A percentile compares a stretch with the other conserved stretches of the same genome.
Evolutionary conservation across 352 stramenopile genomes (phyloP).

Genomic region (Phytophthora foliorum): DNA sequence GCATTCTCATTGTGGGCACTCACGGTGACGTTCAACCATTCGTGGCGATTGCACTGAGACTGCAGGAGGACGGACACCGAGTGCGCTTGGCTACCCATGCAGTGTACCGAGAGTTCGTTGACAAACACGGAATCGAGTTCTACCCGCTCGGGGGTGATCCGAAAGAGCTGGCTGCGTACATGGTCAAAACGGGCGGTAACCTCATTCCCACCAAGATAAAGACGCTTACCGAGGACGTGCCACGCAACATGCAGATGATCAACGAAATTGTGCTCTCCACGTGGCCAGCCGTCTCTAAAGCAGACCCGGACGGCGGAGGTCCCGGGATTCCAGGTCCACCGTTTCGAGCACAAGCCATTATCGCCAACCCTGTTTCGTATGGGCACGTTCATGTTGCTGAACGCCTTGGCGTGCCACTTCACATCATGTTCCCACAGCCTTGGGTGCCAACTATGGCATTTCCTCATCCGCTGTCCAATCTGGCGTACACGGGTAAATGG

Average conservation of each 20-base stretch:
- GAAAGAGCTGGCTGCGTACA: slow-evolving; percentile 87
- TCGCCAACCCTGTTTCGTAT: slow-evolving; percentile 93
- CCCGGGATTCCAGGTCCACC: slow-evolving; percentile 44
- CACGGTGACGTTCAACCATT: slow-evolving; percentile 78
- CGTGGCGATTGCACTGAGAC: slow-evolving; percentile 70
- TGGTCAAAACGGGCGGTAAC: slow-evolving; percentile 88
- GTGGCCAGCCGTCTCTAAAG: slow-evolving; percentile 85
- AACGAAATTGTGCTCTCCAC: slow-evolving; percentile 87
- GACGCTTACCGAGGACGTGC: slow-evolving; percentile 68
- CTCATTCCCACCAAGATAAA: slow-evolving; percentile 75
- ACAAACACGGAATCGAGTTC: slow-evolving; percentile 69
- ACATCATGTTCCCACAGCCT: slow-evolving; percentile 95
- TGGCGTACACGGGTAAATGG: slow-evolving; percentile 72
- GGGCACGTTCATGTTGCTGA: slow-evolving; percentile 94
- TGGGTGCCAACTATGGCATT: slow-evolving; percentile 89
- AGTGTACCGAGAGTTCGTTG: slow-evolving; percentile 82
- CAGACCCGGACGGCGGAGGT: slow-evolving; percentile 73
- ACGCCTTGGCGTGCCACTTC: slow-evolving; percentile 92
- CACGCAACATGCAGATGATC: slow-evolving; percentile 91
- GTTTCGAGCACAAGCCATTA: slow-evolving; percentile 93
- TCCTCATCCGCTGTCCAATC: slow-evolving; percentile 88
- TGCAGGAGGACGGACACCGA: slow-evolving; percentile 85
- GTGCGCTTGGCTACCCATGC: slow-evolving; percentile 92
- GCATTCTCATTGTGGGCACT: slow-evolving; percentile 86
- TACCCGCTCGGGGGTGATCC: slow-evolving; percentile 72